Conservation (phyloP, 164 flowering plant species). For the Nymphaea thermarum region DNA sequence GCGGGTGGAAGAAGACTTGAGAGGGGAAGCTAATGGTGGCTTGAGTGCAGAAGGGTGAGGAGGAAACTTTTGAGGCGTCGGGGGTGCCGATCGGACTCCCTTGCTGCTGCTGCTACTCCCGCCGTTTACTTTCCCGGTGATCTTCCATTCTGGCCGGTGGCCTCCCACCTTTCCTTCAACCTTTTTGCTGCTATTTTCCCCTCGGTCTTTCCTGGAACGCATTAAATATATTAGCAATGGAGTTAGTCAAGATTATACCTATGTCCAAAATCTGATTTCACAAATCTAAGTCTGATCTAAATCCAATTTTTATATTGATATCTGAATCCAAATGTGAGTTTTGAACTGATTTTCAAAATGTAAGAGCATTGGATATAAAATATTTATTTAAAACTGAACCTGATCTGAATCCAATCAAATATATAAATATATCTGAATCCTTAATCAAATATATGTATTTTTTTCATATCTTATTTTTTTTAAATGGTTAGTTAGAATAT, state of each 20-base stretch:
- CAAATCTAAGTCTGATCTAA: too few species aligned
- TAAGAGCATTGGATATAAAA: too few species aligned
- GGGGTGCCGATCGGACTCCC: conserved; percentile 53
- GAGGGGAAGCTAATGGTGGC: conserved; percentile 12
- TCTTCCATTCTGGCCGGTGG: background rate
- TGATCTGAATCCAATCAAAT: too few species aligned
- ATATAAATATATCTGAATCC: too few species aligned
- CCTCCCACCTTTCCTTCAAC: background rate
- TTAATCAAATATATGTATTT: too few species aligned
- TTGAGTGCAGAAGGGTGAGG: conserved; percentile 17
- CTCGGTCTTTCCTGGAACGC: background rate
- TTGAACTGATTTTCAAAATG: too few species aligned
- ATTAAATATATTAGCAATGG: background rate
- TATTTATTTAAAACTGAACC: too few species aligned
- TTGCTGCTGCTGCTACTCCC: background rate
- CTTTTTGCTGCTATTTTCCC: background rate
- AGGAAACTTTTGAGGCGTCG: conserved; percentile 71
- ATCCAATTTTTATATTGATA: too few species aligned
- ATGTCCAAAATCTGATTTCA: background rate
- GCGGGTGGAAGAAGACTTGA: conserved; percentile 15
- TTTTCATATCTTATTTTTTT: too few species aligned
- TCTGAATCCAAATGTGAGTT: too few species aligned
- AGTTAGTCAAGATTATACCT: background rate
- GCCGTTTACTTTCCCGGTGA: background rate
- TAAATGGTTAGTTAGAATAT: too few species aligned